A percentile compares a stretch with the other conserved stretches of the same genome.
Conservation (phyloP, 345 rosid genomes). For the Ailanthus altissimus region DNA sequence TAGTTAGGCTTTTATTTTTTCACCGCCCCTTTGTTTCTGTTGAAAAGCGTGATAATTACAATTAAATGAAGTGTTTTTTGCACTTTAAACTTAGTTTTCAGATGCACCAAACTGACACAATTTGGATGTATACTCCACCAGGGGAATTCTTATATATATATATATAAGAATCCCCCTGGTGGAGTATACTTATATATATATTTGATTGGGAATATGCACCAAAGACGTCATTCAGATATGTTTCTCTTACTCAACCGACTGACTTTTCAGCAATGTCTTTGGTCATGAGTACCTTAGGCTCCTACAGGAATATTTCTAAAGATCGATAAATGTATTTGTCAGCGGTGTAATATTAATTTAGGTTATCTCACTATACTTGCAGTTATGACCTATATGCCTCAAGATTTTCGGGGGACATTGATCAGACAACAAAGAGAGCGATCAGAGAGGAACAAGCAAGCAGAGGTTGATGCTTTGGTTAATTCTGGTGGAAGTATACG, state of each 20-base stretch:
- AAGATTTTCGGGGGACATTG: constrained; percentile 92
- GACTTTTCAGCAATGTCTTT: constrained; percentile 5
- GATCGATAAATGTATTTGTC: not conserved
- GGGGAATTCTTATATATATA: not conserved
- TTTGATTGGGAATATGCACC: not conserved
- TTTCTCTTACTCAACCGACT: not conserved
- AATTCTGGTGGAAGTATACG: constrained; percentile 80
- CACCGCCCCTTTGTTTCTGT: not conserved
- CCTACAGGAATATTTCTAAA: not conserved
- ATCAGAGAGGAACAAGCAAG: constrained; percentile 98
- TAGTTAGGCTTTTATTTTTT: not conserved
- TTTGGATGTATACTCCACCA: not conserved
- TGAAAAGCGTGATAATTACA: not conserved
- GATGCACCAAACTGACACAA: not conserved
- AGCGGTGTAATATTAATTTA: not conserved
- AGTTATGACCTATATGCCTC: constrained; percentile 99
- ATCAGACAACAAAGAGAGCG: constrained; percentile 89
- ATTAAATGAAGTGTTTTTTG: not conserved
- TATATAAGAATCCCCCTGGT: no score
- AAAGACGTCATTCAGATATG: not conserved
- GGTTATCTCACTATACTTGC: constrained; percentile 26
- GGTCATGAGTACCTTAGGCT: not conserved
- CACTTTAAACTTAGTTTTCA: not conserved
- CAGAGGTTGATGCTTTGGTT: constrained; percentile 80
- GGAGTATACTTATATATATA: no score